Evolutionary conservation across 352 stramenopile genomes (phyloP).

Genomic region (Phytophthora uliginosa): DNA sequence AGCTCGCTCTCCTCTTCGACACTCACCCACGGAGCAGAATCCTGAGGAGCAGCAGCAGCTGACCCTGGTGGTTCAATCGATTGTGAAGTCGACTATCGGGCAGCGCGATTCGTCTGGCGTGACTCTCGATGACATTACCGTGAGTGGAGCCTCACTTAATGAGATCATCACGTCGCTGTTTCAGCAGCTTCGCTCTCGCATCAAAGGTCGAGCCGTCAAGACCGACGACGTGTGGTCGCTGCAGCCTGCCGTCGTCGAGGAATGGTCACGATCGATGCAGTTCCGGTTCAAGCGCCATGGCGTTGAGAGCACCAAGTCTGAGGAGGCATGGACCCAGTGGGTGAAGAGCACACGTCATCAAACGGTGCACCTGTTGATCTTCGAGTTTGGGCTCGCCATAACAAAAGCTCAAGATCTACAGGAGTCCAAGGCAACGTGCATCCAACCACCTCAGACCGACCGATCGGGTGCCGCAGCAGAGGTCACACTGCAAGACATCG

Average conservation of each 20-base stretch:
- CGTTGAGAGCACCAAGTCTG: constrained; percentile 5
- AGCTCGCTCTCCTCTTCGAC: background rate
- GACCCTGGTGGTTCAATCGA: background rate
- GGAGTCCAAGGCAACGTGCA: constrained; percentile 1
- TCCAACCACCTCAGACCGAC: background rate
- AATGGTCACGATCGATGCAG: constrained; percentile 24
- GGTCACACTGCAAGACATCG: background rate
- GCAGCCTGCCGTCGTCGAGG: background rate
- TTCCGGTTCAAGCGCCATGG: constrained; percentile 19
- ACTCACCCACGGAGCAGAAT: background rate
- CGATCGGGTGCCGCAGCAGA: background rate
- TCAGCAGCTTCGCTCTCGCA: background rate
- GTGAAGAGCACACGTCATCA: constrained; percentile 4
- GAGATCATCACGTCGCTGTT: constrained; percentile 16
- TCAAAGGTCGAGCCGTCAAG: constrained; percentile 14
- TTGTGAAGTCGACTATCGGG: constrained; percentile 14
- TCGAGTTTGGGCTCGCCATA: constrained; percentile 16
- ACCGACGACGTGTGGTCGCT: constrained; percentile 16
- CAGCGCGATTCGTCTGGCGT: constrained; percentile 22
- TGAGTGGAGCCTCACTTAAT: constrained; percentile 7
- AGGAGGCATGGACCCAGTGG: constrained; percentile 21
- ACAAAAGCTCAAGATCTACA: background rate
- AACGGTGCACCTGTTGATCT: constrained; percentile 21
- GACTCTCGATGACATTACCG: background rate
- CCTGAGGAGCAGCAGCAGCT: background rate